Percentiles rank a stretch among this genome's conserved stretches.
Evolutionary conservation across 2,329 filamentous ascomycete species (phyloP).

Genomic region (Monosporascus cannonballus): DNA sequence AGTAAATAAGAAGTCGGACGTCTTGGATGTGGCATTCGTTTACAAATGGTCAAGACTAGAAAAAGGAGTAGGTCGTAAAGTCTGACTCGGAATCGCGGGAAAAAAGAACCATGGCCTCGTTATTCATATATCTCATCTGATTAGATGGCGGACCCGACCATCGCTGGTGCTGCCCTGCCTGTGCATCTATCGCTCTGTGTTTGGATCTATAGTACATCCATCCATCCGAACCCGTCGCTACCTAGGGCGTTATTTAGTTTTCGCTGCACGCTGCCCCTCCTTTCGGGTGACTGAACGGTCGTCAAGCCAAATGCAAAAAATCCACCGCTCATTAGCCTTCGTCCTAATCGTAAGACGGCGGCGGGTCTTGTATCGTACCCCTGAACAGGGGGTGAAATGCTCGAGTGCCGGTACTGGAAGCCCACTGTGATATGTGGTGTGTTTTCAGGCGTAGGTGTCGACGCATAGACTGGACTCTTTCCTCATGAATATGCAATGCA

Average conservation of each 20-base stretch:
- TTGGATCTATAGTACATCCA: background rate
- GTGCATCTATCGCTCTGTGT: background rate
- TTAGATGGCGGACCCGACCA: background rate
- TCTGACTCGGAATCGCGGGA: background rate
- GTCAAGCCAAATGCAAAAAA: too few relatives aligned
- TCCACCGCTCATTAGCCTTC: too few relatives aligned
- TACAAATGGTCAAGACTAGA: background rate
- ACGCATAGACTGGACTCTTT: too few relatives aligned
- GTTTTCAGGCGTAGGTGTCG: too few relatives aligned
- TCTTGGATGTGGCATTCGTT: background rate
- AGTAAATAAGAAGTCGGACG: slow-evolving; percentile 13
- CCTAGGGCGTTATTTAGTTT: background rate
- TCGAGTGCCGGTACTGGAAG: too few relatives aligned
- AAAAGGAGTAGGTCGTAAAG: background rate
- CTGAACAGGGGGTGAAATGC: too few relatives aligned
- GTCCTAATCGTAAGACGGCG: too few relatives aligned
- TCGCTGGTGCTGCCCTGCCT: background rate
- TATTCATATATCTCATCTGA: background rate
- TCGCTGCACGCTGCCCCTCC: background rate
- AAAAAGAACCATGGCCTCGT: background rate
- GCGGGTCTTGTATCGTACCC: too few relatives aligned
- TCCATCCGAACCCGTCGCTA: too few relatives aligned
- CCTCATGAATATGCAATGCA: too few relatives aligned
- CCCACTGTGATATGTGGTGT: too few relatives aligned
- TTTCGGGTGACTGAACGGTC: too few relatives aligned